A percentile compares a stretch with the other conserved stretches of the same genome.
Evolutionary conservation across 108 stramenopile species (phyloP).

Genomic region (Nitzschia sp.): DNA sequence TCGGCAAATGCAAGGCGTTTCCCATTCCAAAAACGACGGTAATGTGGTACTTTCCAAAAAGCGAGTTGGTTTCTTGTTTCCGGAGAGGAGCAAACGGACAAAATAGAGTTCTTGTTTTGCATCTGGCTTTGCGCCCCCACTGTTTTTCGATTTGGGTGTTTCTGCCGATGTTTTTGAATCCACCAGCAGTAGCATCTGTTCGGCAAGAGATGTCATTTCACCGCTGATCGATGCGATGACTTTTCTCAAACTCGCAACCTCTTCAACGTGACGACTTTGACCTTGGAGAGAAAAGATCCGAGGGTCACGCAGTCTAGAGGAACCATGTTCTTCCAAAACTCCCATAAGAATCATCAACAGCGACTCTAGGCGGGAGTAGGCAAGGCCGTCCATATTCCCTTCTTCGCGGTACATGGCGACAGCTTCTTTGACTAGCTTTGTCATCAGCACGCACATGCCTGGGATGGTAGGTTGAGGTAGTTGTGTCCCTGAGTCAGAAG

Average conservation of each 20-base stretch:
- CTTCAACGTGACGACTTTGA: conserved; percentile 34
- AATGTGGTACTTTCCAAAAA: conserved; percentile 84
- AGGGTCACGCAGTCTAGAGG: background rate
- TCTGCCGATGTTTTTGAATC: conserved; percentile 10
- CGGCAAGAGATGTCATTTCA: conserved; percentile 52
- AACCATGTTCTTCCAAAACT: conserved; percentile 39
- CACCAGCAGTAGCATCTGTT: conserved; percentile 29
- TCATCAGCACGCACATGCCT: conserved; percentile 53
- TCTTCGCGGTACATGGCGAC: conserved; percentile 55
- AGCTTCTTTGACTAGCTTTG: conserved; percentile 53
- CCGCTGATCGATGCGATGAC: conserved; percentile 49
- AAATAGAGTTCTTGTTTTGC: conserved; percentile 32
- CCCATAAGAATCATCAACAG: conserved; percentile 63
- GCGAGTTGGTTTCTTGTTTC: conserved; percentile 57
- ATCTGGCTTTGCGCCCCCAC: background rate
- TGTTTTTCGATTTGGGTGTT: background rate
- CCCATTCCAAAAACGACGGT: conserved; percentile 83
- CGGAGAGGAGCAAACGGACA: conserved; percentile 62
- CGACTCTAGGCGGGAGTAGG: conserved; percentile 63
- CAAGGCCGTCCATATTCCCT: conserved; percentile 62
- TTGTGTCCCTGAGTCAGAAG: conserved; percentile 13
- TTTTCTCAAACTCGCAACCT: conserved; percentile 45
- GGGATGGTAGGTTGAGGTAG: conserved; percentile 48
- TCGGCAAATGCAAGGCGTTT: conserved; percentile 70
- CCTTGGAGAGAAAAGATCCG: background rate